Conservation (phyloP, 169 alveolate genomes). For the Ichthyophthirius multifiliis region DNA sequence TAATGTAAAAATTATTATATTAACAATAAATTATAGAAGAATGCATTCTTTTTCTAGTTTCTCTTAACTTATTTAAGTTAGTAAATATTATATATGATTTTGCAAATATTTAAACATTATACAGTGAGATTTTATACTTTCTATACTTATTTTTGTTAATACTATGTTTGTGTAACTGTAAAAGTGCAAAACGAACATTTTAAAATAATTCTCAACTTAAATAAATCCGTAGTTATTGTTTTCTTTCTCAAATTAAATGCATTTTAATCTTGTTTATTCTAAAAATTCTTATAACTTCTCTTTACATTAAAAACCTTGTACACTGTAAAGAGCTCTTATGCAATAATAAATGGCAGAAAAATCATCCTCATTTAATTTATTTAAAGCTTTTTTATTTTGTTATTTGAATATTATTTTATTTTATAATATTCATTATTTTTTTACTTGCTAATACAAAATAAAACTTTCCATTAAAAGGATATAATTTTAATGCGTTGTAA, state of each 20-base stretch:
- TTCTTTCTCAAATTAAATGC: neutral
- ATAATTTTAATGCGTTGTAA: neutral
- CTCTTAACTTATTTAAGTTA: neutral
- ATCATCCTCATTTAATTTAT: neutral
- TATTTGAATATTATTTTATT: no score
- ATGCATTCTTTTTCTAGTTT: neutral
- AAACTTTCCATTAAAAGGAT: neutral
- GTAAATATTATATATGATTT: neutral
- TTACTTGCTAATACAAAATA: slow-evolving; percentile 4
- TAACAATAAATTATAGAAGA: neutral
- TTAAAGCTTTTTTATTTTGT: neutral
- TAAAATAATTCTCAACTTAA: neutral
- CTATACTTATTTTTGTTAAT: neutral
- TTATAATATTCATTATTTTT: no score
- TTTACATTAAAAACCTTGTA: neutral
- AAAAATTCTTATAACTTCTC: neutral
- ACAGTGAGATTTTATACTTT: neutral
- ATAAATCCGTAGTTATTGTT: neutral
- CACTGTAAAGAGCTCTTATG: neutral
- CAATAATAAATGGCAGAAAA: neutral
- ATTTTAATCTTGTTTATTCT: neutral
- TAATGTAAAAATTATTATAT: neutral
- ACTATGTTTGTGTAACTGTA: neutral
- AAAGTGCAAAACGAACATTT: neutral
- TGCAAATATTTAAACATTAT: neutral